These are phyloP conservation scores for Lenwebbia sp. DNA, from an alignment of 345 rosid genomes.

Conservation along the genomic window DNA sequence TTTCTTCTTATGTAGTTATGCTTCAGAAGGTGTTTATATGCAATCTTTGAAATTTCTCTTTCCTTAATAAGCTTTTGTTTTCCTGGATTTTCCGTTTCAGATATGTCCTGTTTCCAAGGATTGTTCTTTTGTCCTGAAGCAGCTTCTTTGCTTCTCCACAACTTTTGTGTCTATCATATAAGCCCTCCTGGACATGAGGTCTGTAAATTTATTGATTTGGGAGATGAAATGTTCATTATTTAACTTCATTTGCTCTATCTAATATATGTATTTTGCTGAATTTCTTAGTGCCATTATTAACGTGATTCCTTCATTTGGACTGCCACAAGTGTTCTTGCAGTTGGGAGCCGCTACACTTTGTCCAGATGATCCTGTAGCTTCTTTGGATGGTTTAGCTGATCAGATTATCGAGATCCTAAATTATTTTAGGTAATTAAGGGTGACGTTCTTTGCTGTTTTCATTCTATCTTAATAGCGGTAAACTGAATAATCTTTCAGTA, in stretches of 20 bases:
- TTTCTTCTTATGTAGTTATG: not conserved
- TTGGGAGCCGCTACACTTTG: slow-evolving; percentile 79
- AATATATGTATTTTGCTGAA: not conserved
- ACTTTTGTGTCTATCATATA: slow-evolving; percentile 92
- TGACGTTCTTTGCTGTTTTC: not conserved
- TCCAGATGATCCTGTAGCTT: slow-evolving; percentile 36
- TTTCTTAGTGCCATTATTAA: slow-evolving; percentile 21
- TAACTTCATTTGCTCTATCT: not conserved
- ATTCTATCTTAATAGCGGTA: not conserved
- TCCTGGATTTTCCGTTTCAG: slow-evolving; percentile 15
- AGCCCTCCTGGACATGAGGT: slow-evolving; percentile 99
- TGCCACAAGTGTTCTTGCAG: slow-evolving; percentile 83
- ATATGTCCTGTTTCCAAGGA: slow-evolving; percentile 91
- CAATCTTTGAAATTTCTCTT: not conserved
- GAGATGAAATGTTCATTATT: not conserved
- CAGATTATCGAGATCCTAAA: slow-evolving; percentile 87
- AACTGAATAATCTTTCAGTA: not conserved
- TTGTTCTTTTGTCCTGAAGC: slow-evolving; percentile 92
- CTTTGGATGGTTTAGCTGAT: slow-evolving; percentile 81
- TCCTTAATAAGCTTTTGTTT: not conserved
- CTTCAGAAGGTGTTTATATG: not conserved
- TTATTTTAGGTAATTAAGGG: slow-evolving; percentile 56
- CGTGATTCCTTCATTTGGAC: slow-evolving; percentile 19
- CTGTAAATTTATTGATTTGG: slow-evolving; percentile 23
- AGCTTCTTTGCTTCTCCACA: slow-evolving; percentile 76